Conservation (phyloP, 352 stramenopile species). For the Phytophthora palmivora region DNA sequence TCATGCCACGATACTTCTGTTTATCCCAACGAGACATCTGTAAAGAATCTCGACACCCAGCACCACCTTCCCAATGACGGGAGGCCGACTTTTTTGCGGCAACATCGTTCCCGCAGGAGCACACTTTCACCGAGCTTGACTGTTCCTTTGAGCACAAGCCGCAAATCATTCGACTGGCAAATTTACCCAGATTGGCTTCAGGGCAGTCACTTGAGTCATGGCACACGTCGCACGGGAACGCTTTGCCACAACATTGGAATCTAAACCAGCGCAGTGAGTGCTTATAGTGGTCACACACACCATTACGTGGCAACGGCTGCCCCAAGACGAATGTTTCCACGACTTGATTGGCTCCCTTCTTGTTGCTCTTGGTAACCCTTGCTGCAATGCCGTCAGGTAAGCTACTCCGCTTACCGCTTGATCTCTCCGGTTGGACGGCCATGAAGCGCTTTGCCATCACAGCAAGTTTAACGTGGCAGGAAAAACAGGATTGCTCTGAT, state of each 20-base stretch:
- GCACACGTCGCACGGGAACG: slow-evolving; percentile 84
- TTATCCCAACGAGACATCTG: slow-evolving; percentile 74
- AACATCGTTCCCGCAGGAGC: slow-evolving; percentile 78
- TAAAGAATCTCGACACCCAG: slow-evolving; percentile 67
- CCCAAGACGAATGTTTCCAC: slow-evolving; percentile 69
- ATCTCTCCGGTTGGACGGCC: slow-evolving; percentile 30
- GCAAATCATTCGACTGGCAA: slow-evolving; percentile 86
- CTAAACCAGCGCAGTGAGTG: slow-evolving; percentile 85
- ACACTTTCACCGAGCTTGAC: slow-evolving; percentile 75
- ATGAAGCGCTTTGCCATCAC: slow-evolving; percentile 70
- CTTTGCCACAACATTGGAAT: slow-evolving; percentile 87
- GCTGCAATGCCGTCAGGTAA: slow-evolving; percentile 7
- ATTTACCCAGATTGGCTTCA: slow-evolving; percentile 75
- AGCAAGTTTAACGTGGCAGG: slow-evolving; percentile 84
- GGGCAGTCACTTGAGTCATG: slow-evolving; percentile 77
- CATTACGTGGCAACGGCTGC: slow-evolving; percentile 73
- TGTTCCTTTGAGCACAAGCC: slow-evolving; percentile 87
- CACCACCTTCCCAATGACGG: slow-evolving; percentile 80
- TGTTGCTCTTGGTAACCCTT: slow-evolving; percentile 41
- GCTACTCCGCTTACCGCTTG: slow-evolving; percentile 25
- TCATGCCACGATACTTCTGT: slow-evolving; percentile 75
- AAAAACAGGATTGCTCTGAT: slow-evolving; percentile 71
- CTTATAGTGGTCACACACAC: slow-evolving; percentile 81
- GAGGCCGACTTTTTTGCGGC: slow-evolving; percentile 53
- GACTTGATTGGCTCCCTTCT: slow-evolving; percentile 44